Conservation (phyloP, 495 filamentous ascomycete species). For the Lepraria neglecta region DNA sequence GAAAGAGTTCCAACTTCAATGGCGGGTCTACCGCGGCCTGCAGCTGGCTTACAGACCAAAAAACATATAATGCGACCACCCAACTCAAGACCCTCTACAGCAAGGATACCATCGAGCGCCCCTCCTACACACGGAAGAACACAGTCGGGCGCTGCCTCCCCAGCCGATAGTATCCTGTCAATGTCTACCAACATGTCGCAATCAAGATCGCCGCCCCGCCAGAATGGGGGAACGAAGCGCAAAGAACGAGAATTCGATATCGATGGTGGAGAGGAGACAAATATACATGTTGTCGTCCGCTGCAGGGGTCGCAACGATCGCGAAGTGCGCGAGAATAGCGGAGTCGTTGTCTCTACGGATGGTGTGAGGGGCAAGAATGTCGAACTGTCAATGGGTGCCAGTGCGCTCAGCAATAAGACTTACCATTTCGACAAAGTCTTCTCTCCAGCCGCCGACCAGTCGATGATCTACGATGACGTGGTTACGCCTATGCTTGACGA, state of each 20-base stretch:
- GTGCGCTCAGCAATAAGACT: constrained; percentile 86
- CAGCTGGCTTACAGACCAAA: constrained; percentile 45
- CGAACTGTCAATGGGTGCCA: constrained; percentile 86
- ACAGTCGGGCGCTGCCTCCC: constrained; percentile 49
- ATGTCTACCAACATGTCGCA: constrained; percentile 44
- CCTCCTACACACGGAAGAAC: constrained; percentile 38
- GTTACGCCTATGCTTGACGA: constrained; percentile 88
- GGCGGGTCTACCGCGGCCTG: constrained; percentile 51
- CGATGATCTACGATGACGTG: constrained; percentile 87
- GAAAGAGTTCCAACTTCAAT: constrained; percentile 31
- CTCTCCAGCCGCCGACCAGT: constrained; percentile 88
- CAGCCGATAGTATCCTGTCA: constrained; percentile 57
- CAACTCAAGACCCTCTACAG: constrained; percentile 38
- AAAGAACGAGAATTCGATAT: constrained; percentile 79
- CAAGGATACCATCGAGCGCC: constrained; percentile 42
- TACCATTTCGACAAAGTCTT: constrained; percentile 98
- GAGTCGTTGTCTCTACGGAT: constrained; percentile 81
- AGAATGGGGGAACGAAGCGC: constrained; percentile 54
- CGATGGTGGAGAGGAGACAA: constrained; percentile 72
- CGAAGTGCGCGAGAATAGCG: constrained; percentile 87
- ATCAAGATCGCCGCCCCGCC: constrained; percentile 41
- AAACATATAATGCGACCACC: constrained; percentile 53
- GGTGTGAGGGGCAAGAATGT: constrained; percentile 77
- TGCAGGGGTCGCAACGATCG: constrained; percentile 89
- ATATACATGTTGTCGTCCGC: constrained; percentile 93